These are phyloP conservation scores for Apiotrichum veenhuisii DNA, from an alignment of 1,284 basidiomycete genomes.

Conservation along the genomic window DNA sequence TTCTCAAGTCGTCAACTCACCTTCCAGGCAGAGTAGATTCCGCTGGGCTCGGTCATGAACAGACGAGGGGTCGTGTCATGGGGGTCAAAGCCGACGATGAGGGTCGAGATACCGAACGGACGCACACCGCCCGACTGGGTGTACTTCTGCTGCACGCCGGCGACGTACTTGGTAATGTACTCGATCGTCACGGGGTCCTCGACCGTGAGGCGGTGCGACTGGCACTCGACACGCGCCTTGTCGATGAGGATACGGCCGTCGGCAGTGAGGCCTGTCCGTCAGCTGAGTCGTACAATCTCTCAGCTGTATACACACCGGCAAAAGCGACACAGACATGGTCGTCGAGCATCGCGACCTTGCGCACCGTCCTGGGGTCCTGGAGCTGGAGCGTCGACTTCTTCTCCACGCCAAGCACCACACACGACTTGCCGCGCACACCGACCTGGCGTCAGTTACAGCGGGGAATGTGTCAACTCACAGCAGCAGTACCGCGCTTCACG, in stretches of 20 bases:
- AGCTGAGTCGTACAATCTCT: background rate
- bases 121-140: conserved; percentile 98
- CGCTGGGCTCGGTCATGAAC: conserved; percentile 96
- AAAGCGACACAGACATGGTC: conserved; percentile 98
- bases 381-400: conserved; percentile 97
- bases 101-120: conserved; percentile 95
- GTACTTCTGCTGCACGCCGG: conserved; percentile 97
- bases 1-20: conserved; percentile 52
- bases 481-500: conserved; percentile 94
- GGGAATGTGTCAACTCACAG: conserved; percentile 57
- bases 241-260: conserved; percentile 98
- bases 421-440: conserved; percentile 89
- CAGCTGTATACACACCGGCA: conserved; percentile 63
- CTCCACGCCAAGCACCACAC: conserved; percentile 96
- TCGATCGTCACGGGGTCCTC: conserved; percentile 98
- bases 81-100: conserved; percentile 96
- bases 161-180: conserved; percentile 97
- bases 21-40: conserved; percentile 99
- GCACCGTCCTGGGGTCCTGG: conserved; percentile 94
- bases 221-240: conserved; percentile 96
- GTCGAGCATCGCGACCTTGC: conserved; percentile 98
- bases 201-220: conserved; percentile 93
- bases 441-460: conserved; percentile 57
- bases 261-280: conserved; percentile 81
- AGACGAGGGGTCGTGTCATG: conserved; percentile 81